Evolutionary conservation across 2,329 filamentous ascomycete genomes (phyloP), one percentile per base, ranked within the genome.

Genomic region (Trichothecium roseum): DNA sequence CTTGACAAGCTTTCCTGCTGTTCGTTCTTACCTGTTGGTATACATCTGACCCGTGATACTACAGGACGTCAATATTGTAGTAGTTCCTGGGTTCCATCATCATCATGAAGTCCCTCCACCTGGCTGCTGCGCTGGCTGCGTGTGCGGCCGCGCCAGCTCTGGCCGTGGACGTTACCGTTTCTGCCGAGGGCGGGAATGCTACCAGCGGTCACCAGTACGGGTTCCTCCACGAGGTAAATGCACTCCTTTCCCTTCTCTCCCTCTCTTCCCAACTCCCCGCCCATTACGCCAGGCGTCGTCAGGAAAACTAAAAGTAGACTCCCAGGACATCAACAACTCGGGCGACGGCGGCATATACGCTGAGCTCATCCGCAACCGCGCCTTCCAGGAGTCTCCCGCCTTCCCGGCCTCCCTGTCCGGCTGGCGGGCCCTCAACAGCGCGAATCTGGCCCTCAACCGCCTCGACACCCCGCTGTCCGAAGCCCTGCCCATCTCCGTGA

Each of bases 271-370:
- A n/a, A n/a, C n/a, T n/a, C n/a, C n/a, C n/a, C n/a, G n/a, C n/a
- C n/a, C n/a, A n/a, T n/a, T n/a, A n/a, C n/a, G n/a, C n/a, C n/a
- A n/a, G n/a, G n/a, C n/a, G n/a, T n/a, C n/a, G n/a, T n/a, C n/a
- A n/a, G n/a, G n/a, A n/a, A n/a, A n/a, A n/a, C n/a, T n/a, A n/a
- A n/a, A n/a, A n/a, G n/a, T n/a, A n/a, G n/a, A n/a, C n/a, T n/a
- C 3, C 8, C 15, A 74, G 69, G 72, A 76, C 36, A 79, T 79
- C 52, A 76, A 76, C 53, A 74, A 81, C 52, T 78, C 74, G 2
- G 79, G 80, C 3, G 81, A 85, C 48, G 80, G 81, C 16, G 81
- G 80, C 5, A 72, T 84, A 42, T 84, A 85, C 50, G 80, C 75
- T 33, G 79, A 85, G 49, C 55, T 85, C 37, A 71, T 85, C 38